Evolutionary conservation across 495 filamentous ascomycete species (phyloP).

Genomic region (Tuber aestivum): DNA sequence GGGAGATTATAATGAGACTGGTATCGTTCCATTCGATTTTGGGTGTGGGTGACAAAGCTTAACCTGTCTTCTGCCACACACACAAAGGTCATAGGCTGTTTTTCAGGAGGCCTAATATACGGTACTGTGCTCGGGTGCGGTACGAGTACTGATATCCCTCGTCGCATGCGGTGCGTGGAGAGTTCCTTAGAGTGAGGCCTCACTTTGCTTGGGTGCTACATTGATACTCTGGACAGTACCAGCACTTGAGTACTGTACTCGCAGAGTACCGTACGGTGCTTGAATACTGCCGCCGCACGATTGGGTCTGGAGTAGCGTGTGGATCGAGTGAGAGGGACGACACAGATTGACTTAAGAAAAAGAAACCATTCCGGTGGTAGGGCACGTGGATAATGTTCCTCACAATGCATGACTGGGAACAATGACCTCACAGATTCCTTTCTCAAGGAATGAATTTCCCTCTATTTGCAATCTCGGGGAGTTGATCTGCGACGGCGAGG

Average conservation of each 20-base stretch:
- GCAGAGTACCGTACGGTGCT: neutral
- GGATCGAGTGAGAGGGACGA: neutral
- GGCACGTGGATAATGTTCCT: neutral
- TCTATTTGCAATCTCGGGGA: neutral
- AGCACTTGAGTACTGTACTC: too few species aligned
- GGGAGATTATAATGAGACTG: neutral
- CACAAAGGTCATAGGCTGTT: neutral
- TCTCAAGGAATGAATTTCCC: neutral
- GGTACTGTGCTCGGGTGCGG: too few species aligned
- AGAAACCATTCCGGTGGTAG: neutral
- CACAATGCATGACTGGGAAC: neutral
- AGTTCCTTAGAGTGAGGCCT: neutral
- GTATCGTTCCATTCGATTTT: neutral
- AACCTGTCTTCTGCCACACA: neutral
- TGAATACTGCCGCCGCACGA: neutral
- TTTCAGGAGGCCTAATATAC: neutral
- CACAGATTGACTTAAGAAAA: neutral
- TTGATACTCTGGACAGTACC: neutral
- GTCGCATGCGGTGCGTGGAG: neutral
- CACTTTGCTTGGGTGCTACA: neutral
- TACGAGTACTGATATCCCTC: neutral
- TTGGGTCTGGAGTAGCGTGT: neutral
- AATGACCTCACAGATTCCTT: neutral
- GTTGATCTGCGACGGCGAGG: neutral
- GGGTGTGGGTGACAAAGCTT: neutral